Evolutionary conservation across 2,329 filamentous ascomycete species (phyloP).

Genomic region (Stenocarpella maydis): DNA sequence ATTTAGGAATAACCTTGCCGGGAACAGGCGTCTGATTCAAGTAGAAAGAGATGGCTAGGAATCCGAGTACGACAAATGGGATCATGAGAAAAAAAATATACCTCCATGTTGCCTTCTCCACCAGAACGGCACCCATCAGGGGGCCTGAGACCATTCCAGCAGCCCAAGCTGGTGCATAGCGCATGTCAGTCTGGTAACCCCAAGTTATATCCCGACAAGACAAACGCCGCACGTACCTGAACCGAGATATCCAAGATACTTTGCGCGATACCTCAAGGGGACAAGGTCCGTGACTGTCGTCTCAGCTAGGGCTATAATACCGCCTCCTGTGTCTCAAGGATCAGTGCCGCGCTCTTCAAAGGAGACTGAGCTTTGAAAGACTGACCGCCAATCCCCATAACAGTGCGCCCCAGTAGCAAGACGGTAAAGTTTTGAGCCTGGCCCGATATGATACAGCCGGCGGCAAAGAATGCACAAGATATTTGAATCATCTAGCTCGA

Average conservation of each 20-base stretch:
- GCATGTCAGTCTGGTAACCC: neutral
- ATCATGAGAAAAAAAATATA: constrained; percentile 21
- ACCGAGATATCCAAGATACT: constrained; percentile 16
- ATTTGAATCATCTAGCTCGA: constrained; percentile 3
- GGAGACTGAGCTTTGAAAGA: neutral
- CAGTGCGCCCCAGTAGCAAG: neutral
- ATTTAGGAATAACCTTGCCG: neutral
- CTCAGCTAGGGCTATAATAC: constrained; percentile 12
- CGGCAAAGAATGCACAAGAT: neutral
- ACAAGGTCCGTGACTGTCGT: constrained; percentile 9
- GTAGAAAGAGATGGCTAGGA: neutral
- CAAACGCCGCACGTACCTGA: neutral
- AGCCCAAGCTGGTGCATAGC: neutral
- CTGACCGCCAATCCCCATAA: constrained; percentile 19
- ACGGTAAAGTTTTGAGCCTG: constrained; percentile 10
- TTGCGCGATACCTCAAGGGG: constrained; percentile 11
- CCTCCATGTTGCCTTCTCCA: constrained; percentile 7
- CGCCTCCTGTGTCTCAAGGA: constrained; percentile 5
- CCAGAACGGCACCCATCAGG: constrained; percentile 1
- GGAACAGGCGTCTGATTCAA: neutral
- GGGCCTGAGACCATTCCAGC: constrained; percentile 20
- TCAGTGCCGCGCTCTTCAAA: neutral
- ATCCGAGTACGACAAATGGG: neutral
- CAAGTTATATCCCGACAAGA: no score
- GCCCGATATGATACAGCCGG: constrained; percentile 3